A percentile compares a stretch with the other conserved stretches of the same genome.
phyloP scores from a whole-genome alignment of 495 filamentous ascomycete species.

The Daldinia decipiens region DNA sequence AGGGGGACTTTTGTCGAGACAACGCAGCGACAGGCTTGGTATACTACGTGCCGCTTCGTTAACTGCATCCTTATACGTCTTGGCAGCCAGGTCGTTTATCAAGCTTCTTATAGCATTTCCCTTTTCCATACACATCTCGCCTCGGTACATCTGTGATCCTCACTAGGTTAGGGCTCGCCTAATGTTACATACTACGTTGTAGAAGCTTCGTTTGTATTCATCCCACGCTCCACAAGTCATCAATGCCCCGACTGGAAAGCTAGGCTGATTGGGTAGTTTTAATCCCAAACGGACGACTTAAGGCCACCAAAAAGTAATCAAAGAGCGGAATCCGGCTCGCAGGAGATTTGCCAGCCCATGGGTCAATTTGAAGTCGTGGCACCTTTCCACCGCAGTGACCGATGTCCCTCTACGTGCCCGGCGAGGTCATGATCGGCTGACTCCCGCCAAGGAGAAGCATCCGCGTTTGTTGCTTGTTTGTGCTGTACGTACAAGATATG shows the following conservation, averaged over 20 bases:
- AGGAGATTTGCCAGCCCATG: conserved; percentile 36
- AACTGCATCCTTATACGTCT: conserved; percentile 39
- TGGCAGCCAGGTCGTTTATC: conserved; percentile 36
- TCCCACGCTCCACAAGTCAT: conserved; percentile 40
- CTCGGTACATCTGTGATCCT: conserved; percentile 42
- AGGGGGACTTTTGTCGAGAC: conserved; percentile 20
- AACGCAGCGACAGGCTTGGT: conserved; percentile 38
- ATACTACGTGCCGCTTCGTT: conserved; percentile 40
- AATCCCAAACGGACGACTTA: conserved; percentile 36
- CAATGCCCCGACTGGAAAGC: conserved; percentile 27
- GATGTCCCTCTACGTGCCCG: conserved; percentile 30
- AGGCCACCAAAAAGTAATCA: conserved; percentile 33
- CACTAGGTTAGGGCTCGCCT: conserved; percentile 32
- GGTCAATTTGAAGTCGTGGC: conserved; percentile 42
- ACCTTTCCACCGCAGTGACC: conserved; percentile 41
- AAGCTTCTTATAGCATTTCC: conserved; percentile 32
- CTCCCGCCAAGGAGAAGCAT: conserved; percentile 41
- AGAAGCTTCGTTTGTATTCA: conserved; percentile 39
- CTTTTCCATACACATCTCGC: conserved; percentile 38
- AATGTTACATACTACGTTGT: conserved; percentile 47
- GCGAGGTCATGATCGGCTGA: conserved; percentile 42
- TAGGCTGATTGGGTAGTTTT: conserved; percentile 35
- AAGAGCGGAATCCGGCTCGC: conserved; percentile 35
- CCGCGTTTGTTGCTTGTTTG: conserved; percentile 44
- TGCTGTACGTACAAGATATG: conserved; percentile 42